Conservation (phyloP, 106 monocot species). For the Allium sativum region DNA sequence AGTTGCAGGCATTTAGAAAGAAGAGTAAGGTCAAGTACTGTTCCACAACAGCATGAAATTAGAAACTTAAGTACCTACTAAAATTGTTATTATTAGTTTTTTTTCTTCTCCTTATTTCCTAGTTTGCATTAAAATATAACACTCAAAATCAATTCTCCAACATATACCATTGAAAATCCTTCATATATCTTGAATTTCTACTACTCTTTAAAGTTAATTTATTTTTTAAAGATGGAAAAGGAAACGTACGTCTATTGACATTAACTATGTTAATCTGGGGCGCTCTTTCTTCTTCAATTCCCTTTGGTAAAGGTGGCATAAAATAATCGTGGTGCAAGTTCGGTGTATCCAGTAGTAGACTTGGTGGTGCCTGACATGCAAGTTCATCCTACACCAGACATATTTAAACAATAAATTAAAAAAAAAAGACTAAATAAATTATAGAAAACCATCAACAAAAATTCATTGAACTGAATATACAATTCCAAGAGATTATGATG, state of each 20-base stretch:
- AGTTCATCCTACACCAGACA: conserved; percentile 16
- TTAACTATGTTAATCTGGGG: conserved; percentile 21
- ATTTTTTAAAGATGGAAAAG: not conserved
- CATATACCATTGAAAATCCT: too few species aligned
- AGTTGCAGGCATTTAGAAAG: conserved; percentile 1
- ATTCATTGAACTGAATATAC: not conserved
- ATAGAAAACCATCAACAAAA: not conserved
- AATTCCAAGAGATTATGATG: conserved; percentile 60
- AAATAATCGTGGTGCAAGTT: conserved; percentile 18
- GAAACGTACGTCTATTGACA: conserved; percentile 77
- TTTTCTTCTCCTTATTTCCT: not conserved
- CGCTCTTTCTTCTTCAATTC: conserved; percentile 40
- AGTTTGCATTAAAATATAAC: too few species aligned
- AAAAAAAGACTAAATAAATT: not conserved
- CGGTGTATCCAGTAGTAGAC: conserved; percentile 40
- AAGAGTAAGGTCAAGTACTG: not conserved
- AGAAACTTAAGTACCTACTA: not conserved
- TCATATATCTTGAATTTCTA: too few species aligned
- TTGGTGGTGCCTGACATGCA: conserved; percentile 33
- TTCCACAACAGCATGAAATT: not conserved
- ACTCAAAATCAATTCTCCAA: too few species aligned
- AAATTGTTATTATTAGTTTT: not conserved
- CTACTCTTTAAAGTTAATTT: too few species aligned
- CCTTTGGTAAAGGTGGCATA: conserved; percentile 13
- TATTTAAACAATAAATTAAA: not conserved